These are phyloP conservation scores for Corylus heterophylla DNA, from an alignment of 306 rosid species.

Conservation along the genomic window DNA sequence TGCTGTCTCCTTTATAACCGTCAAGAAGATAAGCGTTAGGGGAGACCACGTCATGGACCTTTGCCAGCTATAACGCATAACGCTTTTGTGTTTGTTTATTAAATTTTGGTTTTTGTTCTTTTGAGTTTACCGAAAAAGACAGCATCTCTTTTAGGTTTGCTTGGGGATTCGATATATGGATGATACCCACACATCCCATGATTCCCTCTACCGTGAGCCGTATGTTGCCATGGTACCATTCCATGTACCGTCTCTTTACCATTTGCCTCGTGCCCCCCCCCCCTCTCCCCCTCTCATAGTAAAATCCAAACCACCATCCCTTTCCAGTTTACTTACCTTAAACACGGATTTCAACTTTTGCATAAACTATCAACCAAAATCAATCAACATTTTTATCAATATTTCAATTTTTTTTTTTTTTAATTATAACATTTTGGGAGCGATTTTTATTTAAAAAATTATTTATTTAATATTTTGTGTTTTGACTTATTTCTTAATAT, in stretches of 20 bases:
- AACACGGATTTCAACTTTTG: too few relatives aligned
- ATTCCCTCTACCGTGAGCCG: constrained; percentile 42
- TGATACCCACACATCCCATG: constrained; percentile 26
- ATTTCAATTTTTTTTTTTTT: too few relatives aligned
- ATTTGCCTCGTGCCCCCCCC: not conserved
- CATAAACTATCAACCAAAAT: too few relatives aligned
- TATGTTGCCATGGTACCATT: constrained; percentile 25
- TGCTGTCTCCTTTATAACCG: constrained; percentile 38
- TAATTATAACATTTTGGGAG: too few relatives aligned
- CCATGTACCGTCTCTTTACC: constrained; percentile 1
- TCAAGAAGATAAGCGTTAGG: constrained; percentile 42
- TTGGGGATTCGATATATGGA: constrained; percentile 29
- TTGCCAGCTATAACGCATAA: constrained; percentile 73
- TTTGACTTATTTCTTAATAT: too few relatives aligned
- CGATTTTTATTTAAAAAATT: too few relatives aligned
- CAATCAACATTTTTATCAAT: too few relatives aligned
- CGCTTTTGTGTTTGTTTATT: constrained; percentile 14
- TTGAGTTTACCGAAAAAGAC: constrained; percentile 29
- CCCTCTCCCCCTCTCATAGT: too few relatives aligned
- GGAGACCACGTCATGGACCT: constrained; percentile 43
- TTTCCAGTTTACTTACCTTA: too few relatives aligned
- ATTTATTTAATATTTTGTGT: too few relatives aligned
- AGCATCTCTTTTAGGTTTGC: constrained; percentile 19
- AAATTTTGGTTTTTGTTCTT: not conserved
- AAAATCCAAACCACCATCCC: too few relatives aligned